Percentiles rank a stretch among this genome's conserved stretches.
Evolutionary conservation across 257 asterid genomes (phyloP).

Genomic region (Penstemon eatonii): DNA sequence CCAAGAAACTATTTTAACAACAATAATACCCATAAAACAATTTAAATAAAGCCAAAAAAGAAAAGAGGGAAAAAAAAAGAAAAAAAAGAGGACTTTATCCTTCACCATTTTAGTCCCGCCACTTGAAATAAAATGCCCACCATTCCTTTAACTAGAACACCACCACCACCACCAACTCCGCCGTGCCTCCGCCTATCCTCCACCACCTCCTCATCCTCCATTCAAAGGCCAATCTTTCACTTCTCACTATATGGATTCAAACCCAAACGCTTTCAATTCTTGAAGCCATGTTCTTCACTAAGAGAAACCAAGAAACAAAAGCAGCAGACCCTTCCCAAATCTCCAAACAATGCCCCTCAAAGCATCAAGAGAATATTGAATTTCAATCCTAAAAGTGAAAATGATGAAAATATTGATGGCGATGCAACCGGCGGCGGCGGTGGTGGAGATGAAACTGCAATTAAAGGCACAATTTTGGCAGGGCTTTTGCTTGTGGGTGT

Average conservation of each 20-base stretch:
- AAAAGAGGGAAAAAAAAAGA: background rate
- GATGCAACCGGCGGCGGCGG: slow-evolving; percentile 32
- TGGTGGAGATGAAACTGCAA: slow-evolving; percentile 48
- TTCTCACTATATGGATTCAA: slow-evolving; percentile 46
- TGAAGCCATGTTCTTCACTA: slow-evolving; percentile 82
- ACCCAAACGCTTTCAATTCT: slow-evolving; percentile 63
- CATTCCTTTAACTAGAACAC: slow-evolving; percentile 51
- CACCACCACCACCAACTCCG: slow-evolving; percentile 43
- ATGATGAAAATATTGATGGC: slow-evolving; percentile 33
- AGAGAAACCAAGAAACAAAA: slow-evolving; percentile 74
- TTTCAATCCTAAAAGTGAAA: slow-evolving; percentile 55
- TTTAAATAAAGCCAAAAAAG: background rate
- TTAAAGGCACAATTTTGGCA: slow-evolving; percentile 80
- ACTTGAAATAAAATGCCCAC: slow-evolving; percentile 62
- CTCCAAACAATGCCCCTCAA: slow-evolving; percentile 61
- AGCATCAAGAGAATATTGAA: slow-evolving; percentile 56
- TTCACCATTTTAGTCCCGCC: slow-evolving; percentile 20
- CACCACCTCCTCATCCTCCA: slow-evolving; percentile 31
- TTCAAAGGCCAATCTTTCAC: slow-evolving; percentile 35
- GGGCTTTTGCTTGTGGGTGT: slow-evolving; percentile 61
- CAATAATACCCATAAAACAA: slow-evolving; percentile 5
- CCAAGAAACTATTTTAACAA: background rate
- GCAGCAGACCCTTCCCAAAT: slow-evolving; percentile 50
- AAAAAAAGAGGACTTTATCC: slow-evolving; percentile 14
- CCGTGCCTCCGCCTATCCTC: slow-evolving; percentile 50